Evolutionary conservation across 768 basidiomycete genomes (phyloP).

Genomic region (Russula ochroleuca): DNA sequence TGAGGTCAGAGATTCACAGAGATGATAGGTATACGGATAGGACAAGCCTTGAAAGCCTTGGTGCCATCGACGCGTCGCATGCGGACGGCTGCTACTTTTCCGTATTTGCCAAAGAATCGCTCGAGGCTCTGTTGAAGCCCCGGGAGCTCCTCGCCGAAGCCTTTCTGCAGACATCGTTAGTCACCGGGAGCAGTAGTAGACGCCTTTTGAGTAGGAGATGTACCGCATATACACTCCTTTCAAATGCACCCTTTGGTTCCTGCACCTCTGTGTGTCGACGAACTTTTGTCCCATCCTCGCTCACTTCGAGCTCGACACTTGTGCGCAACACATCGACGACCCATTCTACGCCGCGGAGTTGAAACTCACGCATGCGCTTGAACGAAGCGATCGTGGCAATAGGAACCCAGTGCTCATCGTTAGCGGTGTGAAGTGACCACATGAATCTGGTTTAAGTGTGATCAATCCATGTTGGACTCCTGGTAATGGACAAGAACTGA

Average conservation of each 20-base stretch:
- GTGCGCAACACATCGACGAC: slow-evolving; percentile 60
- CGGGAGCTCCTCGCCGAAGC: slow-evolving; percentile 64
- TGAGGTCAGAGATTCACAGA: neutral
- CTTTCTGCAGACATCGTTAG: slow-evolving; percentile 57
- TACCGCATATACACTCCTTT: slow-evolving; percentile 86
- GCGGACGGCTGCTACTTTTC: slow-evolving; percentile 73
- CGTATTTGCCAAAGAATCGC: slow-evolving; percentile 73
- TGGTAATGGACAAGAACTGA: slow-evolving; percentile 32
- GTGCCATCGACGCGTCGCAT: slow-evolving; percentile 77
- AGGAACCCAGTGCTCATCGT: slow-evolving; percentile 85
- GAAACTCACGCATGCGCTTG: slow-evolving; percentile 87
- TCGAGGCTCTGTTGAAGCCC: slow-evolving; percentile 72
- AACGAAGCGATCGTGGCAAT: slow-evolving; percentile 85
- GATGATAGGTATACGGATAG: neutral
- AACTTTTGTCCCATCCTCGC: slow-evolving; percentile 66
- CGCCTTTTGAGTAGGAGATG: slow-evolving; percentile 34
- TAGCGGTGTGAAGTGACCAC: slow-evolving; percentile 85
- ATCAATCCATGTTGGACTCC: neutral
- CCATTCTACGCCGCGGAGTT: slow-evolving; percentile 57
- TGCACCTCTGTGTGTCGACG: slow-evolving; percentile 71
- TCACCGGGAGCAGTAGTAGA: neutral
- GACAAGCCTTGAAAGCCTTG: slow-evolving; percentile 81
- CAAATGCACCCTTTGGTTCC: slow-evolving; percentile 72
- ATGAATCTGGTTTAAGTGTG: slow-evolving; percentile 65
- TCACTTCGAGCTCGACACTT: slow-evolving; percentile 62